Conservation (phyloP, 495 filamentous ascomycete genomes). For the Rhizodiscina lignyota region DNA sequence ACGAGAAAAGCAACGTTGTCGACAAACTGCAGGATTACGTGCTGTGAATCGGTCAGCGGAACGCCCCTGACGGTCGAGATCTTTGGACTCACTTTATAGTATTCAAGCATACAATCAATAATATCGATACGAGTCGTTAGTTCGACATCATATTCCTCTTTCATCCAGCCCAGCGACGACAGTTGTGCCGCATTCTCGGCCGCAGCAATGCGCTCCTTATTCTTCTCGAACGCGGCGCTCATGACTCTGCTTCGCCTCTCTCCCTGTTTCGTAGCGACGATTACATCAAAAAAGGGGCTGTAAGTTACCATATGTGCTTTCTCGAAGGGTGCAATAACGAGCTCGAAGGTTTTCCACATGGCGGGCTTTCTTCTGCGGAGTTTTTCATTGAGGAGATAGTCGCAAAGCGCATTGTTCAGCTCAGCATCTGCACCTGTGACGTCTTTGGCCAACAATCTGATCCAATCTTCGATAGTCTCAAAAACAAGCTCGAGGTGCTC, state of each 20-base stretch:
- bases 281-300: background rate
- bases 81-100: conserved; percentile 6
- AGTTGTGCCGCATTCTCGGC: too few species aligned
- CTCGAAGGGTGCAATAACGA: background rate
- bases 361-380: background rate
- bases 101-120: conserved; percentile 2
- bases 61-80: too few species aligned
- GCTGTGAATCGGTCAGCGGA: too few species aligned
- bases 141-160: background rate
- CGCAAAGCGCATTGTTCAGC: background rate
- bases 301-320: background rate
- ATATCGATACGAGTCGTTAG: background rate
- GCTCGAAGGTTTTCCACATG: background rate
- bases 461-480: background rate
- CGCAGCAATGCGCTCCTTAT: too few species aligned
- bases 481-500: background rate
- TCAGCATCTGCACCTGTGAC: too few species aligned
- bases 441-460: too few species aligned
- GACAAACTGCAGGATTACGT: conserved; percentile 30
- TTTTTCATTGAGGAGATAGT: background rate
- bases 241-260: too few species aligned
- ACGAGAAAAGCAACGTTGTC: conserved; percentile 35
- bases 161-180: too few species aligned
- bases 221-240: too few species aligned
- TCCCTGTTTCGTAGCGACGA: too few species aligned